Base-by-base conservation (phyloP, 1,284 basidiomycete genomes). In the Cryptococcus wingfieldii region DNA sequence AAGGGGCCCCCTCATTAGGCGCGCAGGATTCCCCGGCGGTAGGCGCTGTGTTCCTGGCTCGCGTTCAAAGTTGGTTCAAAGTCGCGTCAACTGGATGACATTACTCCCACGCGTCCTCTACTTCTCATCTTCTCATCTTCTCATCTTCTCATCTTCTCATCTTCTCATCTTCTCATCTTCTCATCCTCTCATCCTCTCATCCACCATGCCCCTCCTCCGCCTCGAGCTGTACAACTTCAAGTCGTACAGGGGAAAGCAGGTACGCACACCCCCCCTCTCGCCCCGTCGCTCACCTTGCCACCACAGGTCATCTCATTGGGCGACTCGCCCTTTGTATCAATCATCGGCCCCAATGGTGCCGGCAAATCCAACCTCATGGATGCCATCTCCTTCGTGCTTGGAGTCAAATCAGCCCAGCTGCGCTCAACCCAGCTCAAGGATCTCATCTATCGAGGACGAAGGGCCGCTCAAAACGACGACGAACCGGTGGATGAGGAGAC, bases 321-420 rank as follows among this genome's bases (percentile, higher is more conserved):
- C 47, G 71, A 70, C 61, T 64, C 71, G 5, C 85, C 88, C 66
- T 98, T 98, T 77, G 95, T 92, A 0, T 94, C 91, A 16, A 84
- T 98, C 64, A 98, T 97, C 67, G 96, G 96, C 25, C 95, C 96
- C 45, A 98, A 99, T 86, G 96, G 96, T 56, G 93, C 94, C 4
- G 96, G 96, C 62, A 98, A 99, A 76, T 95, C 91, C 38, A 99
- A 99, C 75, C 84, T 98, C 61, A 98, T 98, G 96, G 96, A 99
- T 75, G 96, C 96, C 54, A 97, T 99, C 65, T 98, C 96, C 3
- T 98, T 98, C 73, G 96, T 98, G 5, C 85, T 99, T 9, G 95
- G 96, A 34, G 89, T 98, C 47, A 92, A 94, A 79, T 92, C 89
- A 54, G 88, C 87, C 1, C 92, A 98, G 66, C 82, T 99, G 23